Conservation (phyloP, 2,329 filamentous ascomycete species). For the Leptographium flavum region DNA sequence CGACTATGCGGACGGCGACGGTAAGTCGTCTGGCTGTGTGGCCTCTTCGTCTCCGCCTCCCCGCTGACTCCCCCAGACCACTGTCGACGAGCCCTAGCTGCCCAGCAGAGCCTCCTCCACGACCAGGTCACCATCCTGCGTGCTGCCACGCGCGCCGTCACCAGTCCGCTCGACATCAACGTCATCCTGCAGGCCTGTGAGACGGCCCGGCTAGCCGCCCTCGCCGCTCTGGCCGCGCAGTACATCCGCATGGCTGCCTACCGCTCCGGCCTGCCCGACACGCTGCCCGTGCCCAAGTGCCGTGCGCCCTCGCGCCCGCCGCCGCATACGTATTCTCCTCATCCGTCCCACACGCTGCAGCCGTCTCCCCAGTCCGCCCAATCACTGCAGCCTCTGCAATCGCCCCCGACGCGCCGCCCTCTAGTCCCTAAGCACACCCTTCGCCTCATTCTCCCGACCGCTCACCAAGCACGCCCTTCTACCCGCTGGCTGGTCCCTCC, state of each 20-base stretch:
- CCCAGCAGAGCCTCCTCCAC: constrained; percentile 16
- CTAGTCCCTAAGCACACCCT: not conserved
- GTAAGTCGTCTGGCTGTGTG: constrained; percentile 12
- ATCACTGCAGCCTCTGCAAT: no score
- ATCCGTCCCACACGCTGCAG: no score
- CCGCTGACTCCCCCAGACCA: constrained; percentile 9
- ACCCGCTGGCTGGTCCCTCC: constrained; percentile 8
- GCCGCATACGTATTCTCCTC: no score
- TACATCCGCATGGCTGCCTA: constrained; percentile 21
- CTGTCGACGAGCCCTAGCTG: constrained; percentile 17
- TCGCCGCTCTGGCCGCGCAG: constrained; percentile 21
- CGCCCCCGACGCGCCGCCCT: no score
- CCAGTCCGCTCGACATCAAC: constrained; percentile 18
- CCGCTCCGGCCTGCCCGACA: constrained; percentile 16
- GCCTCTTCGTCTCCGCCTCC: not conserved
- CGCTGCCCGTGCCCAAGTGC: constrained; percentile 13
- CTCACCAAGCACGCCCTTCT: no score
- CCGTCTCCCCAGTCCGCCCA: no score
- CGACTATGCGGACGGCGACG: constrained; percentile 21
- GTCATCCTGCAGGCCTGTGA: constrained; percentile 21
- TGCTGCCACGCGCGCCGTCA: constrained; percentile 9
- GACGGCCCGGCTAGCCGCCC: constrained; percentile 16
- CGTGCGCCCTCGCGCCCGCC: not conserved
- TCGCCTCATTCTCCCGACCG: not conserved
- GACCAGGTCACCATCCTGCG: constrained; percentile 16